Evolutionary conservation across 805 yeast genomes (phyloP).

Genomic region (Myxozyma udenii): DNA sequence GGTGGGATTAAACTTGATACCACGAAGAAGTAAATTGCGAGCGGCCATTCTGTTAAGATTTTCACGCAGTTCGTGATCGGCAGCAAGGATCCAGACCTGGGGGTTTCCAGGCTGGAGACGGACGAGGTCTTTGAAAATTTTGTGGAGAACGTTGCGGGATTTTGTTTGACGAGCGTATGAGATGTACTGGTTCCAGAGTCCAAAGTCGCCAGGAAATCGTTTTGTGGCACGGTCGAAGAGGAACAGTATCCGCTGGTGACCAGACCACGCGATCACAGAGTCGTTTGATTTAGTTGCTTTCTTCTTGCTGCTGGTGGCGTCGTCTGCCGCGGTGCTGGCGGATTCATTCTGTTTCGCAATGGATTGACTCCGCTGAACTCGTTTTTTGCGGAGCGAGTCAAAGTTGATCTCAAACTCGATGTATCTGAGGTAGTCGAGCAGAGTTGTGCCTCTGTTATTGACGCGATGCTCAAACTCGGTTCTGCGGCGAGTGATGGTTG

Average conservation of each 20-base stretch:
- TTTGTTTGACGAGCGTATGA: conserved; percentile 46
- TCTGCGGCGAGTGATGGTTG: conserved; percentile 82
- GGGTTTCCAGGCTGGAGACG: conserved; percentile 88
- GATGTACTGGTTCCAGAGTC: conserved; percentile 75
- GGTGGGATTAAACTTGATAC: conserved; percentile 77
- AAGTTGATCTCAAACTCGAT: conserved; percentile 75
- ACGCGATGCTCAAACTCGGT: conserved; percentile 94
- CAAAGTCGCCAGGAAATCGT: conserved; percentile 72
- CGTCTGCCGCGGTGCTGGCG: conserved; percentile 52
- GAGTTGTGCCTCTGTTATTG: conserved; percentile 74
- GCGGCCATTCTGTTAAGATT: conserved; percentile 89
- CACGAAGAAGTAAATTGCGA: conserved; percentile 79
- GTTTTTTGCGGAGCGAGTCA: conserved; percentile 70
- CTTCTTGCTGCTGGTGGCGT: conserved; percentile 47
- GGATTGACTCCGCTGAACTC: conserved; percentile 59
- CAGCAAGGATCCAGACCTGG: conserved; percentile 91
- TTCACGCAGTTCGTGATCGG: conserved; percentile 85
- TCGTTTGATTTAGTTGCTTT: conserved; percentile 39
- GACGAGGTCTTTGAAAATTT: conserved; percentile 47
- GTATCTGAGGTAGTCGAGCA: conserved; percentile 74
- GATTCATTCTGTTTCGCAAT: conserved; percentile 39
- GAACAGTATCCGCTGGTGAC: conserved; percentile 72
- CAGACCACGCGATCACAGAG: conserved; percentile 82
- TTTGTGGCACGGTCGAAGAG: conserved; percentile 79
- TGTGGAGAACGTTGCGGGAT: conserved; percentile 39